A percentile compares a stretch with the other conserved stretches of the same genome.
Evolutionary conservation across 805 yeast species (phyloP).

Genomic region (Candida peoriensis): DNA sequence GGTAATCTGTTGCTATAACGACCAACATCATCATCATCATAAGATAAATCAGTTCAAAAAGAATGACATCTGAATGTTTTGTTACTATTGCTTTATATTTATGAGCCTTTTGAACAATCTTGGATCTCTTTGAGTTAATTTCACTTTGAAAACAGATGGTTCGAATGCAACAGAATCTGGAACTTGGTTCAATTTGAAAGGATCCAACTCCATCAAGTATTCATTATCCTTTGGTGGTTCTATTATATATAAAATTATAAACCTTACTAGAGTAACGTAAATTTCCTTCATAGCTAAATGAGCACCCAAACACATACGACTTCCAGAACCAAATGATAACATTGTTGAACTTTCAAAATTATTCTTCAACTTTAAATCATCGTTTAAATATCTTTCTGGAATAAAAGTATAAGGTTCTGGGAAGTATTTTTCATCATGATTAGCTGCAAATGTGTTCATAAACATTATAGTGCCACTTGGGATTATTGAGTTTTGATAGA

Average conservation of each 20-base stretch:
- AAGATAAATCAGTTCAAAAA: too few relatives aligned
- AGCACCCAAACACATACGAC: conserved; percentile 68
- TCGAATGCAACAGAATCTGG: conserved; percentile 63
- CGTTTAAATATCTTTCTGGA: conserved; percentile 50
- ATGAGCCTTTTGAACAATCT: too few relatives aligned
- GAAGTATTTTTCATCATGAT: conserved; percentile 49
- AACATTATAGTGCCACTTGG: conserved; percentile 52
- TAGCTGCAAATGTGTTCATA: conserved; percentile 68
- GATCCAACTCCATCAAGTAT: conserved; percentile 41
- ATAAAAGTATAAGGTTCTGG: conserved; percentile 39
- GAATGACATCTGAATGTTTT: too few relatives aligned
- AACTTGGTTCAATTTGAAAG: conserved; percentile 42
- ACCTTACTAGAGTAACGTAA: conserved; percentile 50
- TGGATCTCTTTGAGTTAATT: conserved; percentile 27
- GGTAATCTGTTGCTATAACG: too few relatives aligned
- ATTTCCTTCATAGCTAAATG: conserved; percentile 61
- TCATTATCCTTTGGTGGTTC: conserved; percentile 31
- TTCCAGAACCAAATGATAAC: conserved; percentile 65
- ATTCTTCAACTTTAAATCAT: conserved; percentile 14
- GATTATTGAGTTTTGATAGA: conserved; percentile 35
- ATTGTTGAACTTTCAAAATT: conserved; percentile 21
- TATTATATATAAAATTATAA: conserved; percentile 47
- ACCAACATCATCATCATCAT: too few relatives aligned
- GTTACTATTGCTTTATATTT: too few relatives aligned
- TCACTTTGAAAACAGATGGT: conserved; percentile 40